Percentiles rank a stretch among this genome's conserved stretches.
Conservation (phyloP, 441 rosid genomes). For the Populus hybrid region DNA sequence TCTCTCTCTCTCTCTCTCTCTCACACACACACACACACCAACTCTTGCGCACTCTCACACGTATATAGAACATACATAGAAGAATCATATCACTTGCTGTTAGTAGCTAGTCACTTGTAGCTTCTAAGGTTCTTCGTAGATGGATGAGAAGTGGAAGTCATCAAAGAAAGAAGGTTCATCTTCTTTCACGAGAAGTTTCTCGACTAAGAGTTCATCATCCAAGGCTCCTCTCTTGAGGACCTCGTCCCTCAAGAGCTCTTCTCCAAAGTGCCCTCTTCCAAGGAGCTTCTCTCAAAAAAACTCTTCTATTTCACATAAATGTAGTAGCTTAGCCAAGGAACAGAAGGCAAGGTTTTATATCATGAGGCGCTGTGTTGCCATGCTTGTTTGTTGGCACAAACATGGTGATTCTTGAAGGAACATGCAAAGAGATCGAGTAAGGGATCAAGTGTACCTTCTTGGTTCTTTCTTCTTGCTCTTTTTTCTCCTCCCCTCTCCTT, state of each 20-base stretch:
- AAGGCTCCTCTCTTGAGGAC: constrained; percentile 66
- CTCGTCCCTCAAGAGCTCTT: constrained; percentile 58
- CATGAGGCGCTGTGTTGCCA: constrained; percentile 97
- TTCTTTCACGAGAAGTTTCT: constrained; percentile 62
- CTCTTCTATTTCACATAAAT: constrained; percentile 61
- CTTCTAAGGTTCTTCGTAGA: constrained; percentile 10
- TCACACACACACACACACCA: neutral
- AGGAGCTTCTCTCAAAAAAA: constrained; percentile 56
- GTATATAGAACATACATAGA: constrained; percentile 14
- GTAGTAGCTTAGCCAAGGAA: constrained; percentile 85
- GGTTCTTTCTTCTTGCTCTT: neutral
- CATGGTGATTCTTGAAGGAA: constrained; percentile 71
- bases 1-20: constrained; percentile 7
- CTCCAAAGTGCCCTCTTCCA: constrained; percentile 38
- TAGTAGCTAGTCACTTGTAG: neutral
- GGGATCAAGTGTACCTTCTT: constrained; percentile 7
- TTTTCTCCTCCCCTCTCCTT: neutral
- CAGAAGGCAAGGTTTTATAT: constrained; percentile 94
- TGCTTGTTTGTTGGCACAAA: constrained; percentile 99
- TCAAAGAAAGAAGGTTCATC: constrained; percentile 54
- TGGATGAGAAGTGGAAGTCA: constrained; percentile 87
- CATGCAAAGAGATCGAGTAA: neutral
- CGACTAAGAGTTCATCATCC: constrained; percentile 60
- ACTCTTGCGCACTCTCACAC: constrained; percentile 12
- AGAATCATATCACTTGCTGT: neutral